A percentile compares a stretch with the other conserved stretches of the same genome.
Conservation (phyloP, 169 alveolate species). For the Cardiosporidium cionae region DNA sequence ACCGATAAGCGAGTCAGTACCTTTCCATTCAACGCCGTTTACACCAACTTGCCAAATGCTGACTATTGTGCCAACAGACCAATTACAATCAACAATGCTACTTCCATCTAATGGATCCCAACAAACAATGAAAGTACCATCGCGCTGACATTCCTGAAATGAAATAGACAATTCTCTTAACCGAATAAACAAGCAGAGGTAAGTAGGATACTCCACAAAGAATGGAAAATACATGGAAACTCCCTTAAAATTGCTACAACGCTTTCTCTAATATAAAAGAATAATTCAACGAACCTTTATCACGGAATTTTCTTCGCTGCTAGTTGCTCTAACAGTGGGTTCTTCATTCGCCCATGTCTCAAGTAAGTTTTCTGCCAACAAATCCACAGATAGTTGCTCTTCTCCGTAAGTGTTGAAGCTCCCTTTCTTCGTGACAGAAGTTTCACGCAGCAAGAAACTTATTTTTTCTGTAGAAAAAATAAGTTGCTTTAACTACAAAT, state of each 20-base stretch:
- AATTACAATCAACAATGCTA: slow-evolving; percentile 67
- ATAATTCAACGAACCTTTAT: slow-evolving; percentile 15
- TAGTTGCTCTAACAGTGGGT: slow-evolving; percentile 8
- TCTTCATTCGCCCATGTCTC: slow-evolving; percentile 2
- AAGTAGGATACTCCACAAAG: not conserved
- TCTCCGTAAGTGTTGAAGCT: slow-evolving; percentile 30
- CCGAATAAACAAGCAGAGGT: not conserved
- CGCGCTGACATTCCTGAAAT: slow-evolving; percentile 26
- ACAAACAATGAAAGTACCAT: slow-evolving; percentile 56
- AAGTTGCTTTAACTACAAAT: too few species aligned
- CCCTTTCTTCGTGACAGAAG: slow-evolving; percentile 22
- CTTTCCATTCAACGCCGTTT: slow-evolving; percentile 26
- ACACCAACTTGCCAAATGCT: slow-evolving; percentile 68
- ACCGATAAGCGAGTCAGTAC: slow-evolving; percentile 19
- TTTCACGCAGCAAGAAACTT: too few species aligned
- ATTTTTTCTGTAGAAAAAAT: too few species aligned
- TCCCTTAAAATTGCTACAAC: not conserved
- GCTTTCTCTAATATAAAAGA: not conserved
- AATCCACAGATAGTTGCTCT: slow-evolving; percentile 36
- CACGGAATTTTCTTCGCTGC: slow-evolving; percentile 28
- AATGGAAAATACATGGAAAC: not conserved
- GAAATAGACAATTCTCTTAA: not conserved
- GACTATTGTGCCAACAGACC: slow-evolving; percentile 71
- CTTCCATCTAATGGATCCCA: slow-evolving; percentile 81
- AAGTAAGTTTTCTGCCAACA: slow-evolving; percentile 24